These are phyloP conservation scores for Schwanniomyces vanrijiae DNA, from an alignment of 805 yeast species.

Conservation along the genomic window DNA sequence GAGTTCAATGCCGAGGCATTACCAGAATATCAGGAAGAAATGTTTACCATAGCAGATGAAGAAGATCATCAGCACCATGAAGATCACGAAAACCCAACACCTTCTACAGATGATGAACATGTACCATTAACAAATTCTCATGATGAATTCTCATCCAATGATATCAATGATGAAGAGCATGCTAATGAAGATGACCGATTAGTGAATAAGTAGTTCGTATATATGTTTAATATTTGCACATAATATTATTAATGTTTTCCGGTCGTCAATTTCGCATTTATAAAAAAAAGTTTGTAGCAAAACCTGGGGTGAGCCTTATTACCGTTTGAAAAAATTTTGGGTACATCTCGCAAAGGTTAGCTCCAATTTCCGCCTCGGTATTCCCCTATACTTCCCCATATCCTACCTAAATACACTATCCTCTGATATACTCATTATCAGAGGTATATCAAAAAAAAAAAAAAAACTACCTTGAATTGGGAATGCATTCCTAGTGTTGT, in stretches of 20 bases:
- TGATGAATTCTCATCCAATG: neutral
- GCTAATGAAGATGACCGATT: neutral
- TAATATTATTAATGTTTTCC: neutral
- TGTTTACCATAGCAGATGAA: conserved; percentile 42
- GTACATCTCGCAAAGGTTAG: too few relatives aligned
- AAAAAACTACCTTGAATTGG: too few relatives aligned
- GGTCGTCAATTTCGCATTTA: neutral
- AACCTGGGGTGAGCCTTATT: neutral
- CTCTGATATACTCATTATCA: too few relatives aligned
- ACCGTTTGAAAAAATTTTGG: too few relatives aligned
- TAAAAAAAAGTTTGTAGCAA: neutral
- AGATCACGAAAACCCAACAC: neutral
- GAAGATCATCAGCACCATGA: conserved; percentile 25
- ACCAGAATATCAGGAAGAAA: conserved; percentile 36
- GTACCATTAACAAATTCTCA: neutral
- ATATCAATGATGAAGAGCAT: neutral
- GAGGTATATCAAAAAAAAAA: too few relatives aligned
- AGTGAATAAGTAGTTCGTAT: neutral
- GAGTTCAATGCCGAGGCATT: conserved; percentile 38
- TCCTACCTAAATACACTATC: too few relatives aligned
- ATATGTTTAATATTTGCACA: neutral
- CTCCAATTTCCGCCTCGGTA: too few relatives aligned
- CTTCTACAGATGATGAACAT: neutral
- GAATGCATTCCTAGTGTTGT: too few relatives aligned
- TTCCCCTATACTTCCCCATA: too few relatives aligned